Evolutionary conservation across 2,329 filamentous ascomycete species (phyloP).

Genomic region (Aspergillus chevalieri): DNA sequence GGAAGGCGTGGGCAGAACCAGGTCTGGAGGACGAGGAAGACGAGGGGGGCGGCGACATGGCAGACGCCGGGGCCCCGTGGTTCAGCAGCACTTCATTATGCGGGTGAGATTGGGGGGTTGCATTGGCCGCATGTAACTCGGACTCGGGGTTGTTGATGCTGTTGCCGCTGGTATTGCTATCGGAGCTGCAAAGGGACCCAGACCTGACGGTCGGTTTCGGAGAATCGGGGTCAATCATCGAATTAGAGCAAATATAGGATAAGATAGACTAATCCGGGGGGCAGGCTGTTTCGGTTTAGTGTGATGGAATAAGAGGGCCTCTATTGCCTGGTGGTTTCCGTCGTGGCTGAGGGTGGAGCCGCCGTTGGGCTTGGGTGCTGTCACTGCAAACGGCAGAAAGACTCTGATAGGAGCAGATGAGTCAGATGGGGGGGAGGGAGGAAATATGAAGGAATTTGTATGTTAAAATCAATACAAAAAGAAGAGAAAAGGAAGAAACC

Average conservation of each 20-base stretch:
- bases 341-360: not conserved
- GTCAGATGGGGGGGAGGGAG: not conserved
- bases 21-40: not conserved
- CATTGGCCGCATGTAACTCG: conserved; percentile 15
- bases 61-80: conserved; percentile 4
- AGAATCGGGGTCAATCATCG: conserved; percentile 18
- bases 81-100: conserved; percentile 10
- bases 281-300: too few species aligned
- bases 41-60: not conserved
- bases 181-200: conserved; percentile 8
- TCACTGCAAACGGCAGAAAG: too few species aligned
- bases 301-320: too few species aligned
- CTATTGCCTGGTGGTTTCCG: too few species aligned
- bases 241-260: conserved; percentile 5
- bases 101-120: conserved; percentile 14
- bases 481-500: not conserved
- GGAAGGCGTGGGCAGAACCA: conserved; percentile 1
- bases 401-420: not conserved
- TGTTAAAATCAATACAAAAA: not conserved
- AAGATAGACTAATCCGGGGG: too few species aligned
- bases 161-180: too few species aligned
- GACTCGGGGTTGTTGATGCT: conserved; percentile 2
- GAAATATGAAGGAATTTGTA: not conserved
- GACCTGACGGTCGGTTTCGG: conserved; percentile 21
- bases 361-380: too few species aligned